Conservation (phyloP, 495 filamentous ascomycete genomes). For the Staphylotrichum longicolle region DNA sequence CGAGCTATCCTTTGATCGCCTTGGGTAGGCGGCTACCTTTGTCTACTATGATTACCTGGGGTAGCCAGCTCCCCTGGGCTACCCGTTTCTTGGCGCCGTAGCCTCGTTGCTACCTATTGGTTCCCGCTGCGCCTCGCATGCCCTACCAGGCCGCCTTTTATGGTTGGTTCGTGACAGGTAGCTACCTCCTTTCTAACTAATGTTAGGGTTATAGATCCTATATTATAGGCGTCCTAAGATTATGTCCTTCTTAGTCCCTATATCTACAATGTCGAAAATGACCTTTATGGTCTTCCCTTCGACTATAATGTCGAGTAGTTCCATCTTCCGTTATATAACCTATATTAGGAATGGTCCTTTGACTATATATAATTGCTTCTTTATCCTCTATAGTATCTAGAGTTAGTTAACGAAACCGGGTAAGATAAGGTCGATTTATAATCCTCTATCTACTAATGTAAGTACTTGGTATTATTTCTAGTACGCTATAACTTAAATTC, state of each 20-base stretch:
- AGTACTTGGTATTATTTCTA: not conserved
- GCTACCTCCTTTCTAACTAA: conserved; percentile 7
- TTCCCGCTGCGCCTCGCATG: no score
- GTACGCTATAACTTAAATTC: not conserved
- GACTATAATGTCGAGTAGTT: not conserved
- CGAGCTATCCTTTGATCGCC: no score
- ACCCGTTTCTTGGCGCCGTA: no score
- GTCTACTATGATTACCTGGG: no score
- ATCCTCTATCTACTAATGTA: not conserved
- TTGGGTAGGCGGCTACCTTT: no score
- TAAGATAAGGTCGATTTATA: not conserved
- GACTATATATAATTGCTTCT: not conserved
- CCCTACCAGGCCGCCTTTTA: no score
- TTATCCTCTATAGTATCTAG: not conserved
- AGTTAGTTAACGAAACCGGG: not conserved
- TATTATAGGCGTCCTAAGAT: not conserved
- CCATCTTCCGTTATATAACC: not conserved
- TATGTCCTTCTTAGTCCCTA: not conserved
- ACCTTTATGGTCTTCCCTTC: not conserved
- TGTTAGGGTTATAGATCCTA: not conserved
- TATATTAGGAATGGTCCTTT: not conserved
- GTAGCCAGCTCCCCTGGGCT: no score
- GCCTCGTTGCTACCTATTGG: no score
- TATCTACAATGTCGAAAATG: conserved; percentile 7
- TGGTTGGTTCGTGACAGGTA: no score